Evolutionary conservation across 306 rosid genomes (phyloP).

Genomic region (Citrullus colocynthis): DNA sequence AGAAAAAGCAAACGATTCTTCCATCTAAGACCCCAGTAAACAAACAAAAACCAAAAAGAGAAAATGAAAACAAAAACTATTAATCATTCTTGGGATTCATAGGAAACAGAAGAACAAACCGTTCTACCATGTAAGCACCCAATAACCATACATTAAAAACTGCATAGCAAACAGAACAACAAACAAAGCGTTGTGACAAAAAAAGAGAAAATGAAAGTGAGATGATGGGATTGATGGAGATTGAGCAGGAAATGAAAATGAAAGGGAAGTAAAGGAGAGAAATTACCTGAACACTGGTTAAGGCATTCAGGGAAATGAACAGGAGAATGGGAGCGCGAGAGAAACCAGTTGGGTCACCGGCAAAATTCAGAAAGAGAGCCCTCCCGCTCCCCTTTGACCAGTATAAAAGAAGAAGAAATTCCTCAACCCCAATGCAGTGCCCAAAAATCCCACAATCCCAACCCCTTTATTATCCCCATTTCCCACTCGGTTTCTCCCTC

Average conservation of each 20-base stretch:
- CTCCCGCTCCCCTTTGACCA: slow-evolving; percentile 28
- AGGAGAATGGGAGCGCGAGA: slow-evolving; percentile 76
- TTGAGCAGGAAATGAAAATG: background rate
- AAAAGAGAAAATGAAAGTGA: background rate
- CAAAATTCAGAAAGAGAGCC: slow-evolving; percentile 29
- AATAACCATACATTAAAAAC: background rate
- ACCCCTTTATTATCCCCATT: background rate
- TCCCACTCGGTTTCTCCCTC: background rate
- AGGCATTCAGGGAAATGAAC: slow-evolving; percentile 85
- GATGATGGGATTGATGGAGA: background rate
- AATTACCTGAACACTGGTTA: slow-evolving; percentile 68
- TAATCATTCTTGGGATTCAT: too few relatives aligned
- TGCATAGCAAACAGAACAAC: too few relatives aligned
- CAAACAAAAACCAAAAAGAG: background rate
- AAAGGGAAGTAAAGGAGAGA: background rate
- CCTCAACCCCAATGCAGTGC: slow-evolving; percentile 5
- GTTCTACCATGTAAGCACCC: background rate
- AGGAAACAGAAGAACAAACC: background rate
- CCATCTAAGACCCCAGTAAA: background rate
- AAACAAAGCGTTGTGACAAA: too few relatives aligned
- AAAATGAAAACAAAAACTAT: background rate
- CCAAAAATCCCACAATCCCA: slow-evolving; percentile 14
- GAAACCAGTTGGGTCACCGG: slow-evolving; percentile 36
- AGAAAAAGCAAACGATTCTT: background rate
- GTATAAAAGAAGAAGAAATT: background rate